These are phyloP conservation scores for Tilletia horrida DNA, from an alignment of 1,284 basidiomycete genomes.

Conservation along the genomic window DNA sequence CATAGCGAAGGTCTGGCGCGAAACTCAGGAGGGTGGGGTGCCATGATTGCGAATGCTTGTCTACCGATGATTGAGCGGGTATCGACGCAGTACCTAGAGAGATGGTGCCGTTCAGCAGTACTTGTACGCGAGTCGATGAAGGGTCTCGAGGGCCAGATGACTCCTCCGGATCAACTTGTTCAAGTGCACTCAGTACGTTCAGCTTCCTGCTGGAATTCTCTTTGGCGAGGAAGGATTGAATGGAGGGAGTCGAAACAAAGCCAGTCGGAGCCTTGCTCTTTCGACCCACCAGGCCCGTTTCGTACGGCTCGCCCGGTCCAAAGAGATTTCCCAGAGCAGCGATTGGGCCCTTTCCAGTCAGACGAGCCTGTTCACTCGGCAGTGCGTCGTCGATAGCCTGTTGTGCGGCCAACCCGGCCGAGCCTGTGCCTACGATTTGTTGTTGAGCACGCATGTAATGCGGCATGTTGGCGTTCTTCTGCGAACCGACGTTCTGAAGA, in stretches of 20 bases:
- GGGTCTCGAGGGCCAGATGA: slow-evolving; percentile 17
- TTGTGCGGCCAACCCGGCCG: slow-evolving; percentile 3
- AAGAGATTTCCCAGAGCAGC: not conserved
- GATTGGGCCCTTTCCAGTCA: not conserved
- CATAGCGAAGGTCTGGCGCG: not conserved
- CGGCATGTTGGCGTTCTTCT: slow-evolving; percentile 3
- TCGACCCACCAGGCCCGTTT: not conserved
- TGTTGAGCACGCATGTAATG: slow-evolving; percentile 16
- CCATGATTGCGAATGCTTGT: not conserved
- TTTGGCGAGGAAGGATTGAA: slow-evolving; percentile 26
- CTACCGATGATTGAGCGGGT: not conserved
- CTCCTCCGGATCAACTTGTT: slow-evolving; percentile 20
- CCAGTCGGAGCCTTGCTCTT: slow-evolving; percentile 25
- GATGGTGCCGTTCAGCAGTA: slow-evolving; percentile 30
- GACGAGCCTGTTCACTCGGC: slow-evolving; percentile 5
- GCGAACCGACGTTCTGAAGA: not conserved
- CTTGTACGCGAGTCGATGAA: not conserved
- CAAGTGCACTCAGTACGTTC: slow-evolving; percentile 19
- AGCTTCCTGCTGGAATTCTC: slow-evolving; percentile 22
- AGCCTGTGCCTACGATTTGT: slow-evolving; percentile 5
- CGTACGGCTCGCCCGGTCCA: not conserved
- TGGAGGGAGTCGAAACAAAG: slow-evolving; percentile 26
- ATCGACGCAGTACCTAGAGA: slow-evolving; percentile 20
- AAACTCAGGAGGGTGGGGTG: not conserved
- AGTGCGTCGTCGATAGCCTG: slow-evolving; percentile 7